These are phyloP conservation scores for Phytophthora boehmeriae DNA, from an alignment of 352 stramenopile genomes.

Conservation along the genomic window DNA sequence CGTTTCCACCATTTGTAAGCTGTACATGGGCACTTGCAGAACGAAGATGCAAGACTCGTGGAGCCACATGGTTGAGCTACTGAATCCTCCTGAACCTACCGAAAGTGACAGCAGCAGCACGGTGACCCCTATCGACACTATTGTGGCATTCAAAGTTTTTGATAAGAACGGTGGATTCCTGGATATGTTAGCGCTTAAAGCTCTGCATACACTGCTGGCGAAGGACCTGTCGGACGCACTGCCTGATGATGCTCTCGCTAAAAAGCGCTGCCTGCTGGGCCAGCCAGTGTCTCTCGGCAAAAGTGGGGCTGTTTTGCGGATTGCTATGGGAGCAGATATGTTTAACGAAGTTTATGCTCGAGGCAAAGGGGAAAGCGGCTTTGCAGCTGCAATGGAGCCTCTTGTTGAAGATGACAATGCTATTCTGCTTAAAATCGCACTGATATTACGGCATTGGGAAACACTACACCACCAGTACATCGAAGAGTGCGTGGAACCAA, in stretches of 20 bases:
- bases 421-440: slow-evolving; percentile 68
- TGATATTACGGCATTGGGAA: slow-evolving; percentile 78
- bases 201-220: slow-evolving; percentile 70
- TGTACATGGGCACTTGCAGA: slow-evolving; percentile 67
- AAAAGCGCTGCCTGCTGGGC: slow-evolving; percentile 72
- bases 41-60: slow-evolving; percentile 46
- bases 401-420: slow-evolving; percentile 59
- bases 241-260: slow-evolving; percentile 48
- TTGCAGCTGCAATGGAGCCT: slow-evolving; percentile 37
- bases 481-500: slow-evolving; percentile 45
- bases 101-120: slow-evolving; percentile 21
- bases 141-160: slow-evolving; percentile 82
- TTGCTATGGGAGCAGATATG: slow-evolving; percentile 89
- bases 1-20: slow-evolving; percentile 56
- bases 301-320: slow-evolving; percentile 74
- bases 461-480: slow-evolving; percentile 66
- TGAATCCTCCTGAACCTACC: slow-evolving; percentile 28
- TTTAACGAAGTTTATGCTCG: slow-evolving; percentile 70
- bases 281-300: slow-evolving; percentile 85
- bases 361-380: slow-evolving; percentile 38
- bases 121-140: slow-evolving; percentile 65
- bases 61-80: slow-evolving; percentile 51
- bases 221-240: slow-evolving; percentile 71
- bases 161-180: slow-evolving; percentile 49
- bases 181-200: slow-evolving; percentile 53